Base-by-base conservation (phyloP, 2,329 filamentous ascomycete species). In the Pyricularia grisea region DNA sequence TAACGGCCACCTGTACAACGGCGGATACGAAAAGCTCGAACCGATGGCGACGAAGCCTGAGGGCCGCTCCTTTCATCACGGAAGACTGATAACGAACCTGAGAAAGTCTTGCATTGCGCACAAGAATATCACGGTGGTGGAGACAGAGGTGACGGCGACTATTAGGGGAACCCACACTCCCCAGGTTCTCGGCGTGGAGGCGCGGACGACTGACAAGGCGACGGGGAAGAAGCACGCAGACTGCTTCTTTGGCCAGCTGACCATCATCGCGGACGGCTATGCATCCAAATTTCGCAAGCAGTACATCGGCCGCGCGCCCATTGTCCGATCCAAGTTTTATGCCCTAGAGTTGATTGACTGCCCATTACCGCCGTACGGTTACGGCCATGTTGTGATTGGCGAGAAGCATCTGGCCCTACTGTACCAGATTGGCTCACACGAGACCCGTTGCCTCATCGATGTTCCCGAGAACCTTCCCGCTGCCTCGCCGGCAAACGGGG, bases 341-440 rank as follows among this genome's bases (percentile, higher is more conserved):
- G 95, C 90, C 12, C 86, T 99, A 42, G 94, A 99, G 78, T 86
- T 99, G 72, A 92, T 95, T 76, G 94, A 98, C 78, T 92, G 92
- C 69, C 85, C 89, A 28, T 86, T 98, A 11, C 92, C 93, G 2
- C 83, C 86, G 68, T 87, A 89, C 1, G 83, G 88, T 71, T 92
- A 92, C 77, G 95, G 94, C 25, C 93, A 97, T 79, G 94, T 99
- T 72, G 84, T 97, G 68, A 91, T 99, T 71, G 90, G 90, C 74
- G 87, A 92, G 72, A 86, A 87, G 65, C 83, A 78, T 71, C 94
- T 95, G 0, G 88, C 97, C 42, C 88, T 99, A 28, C 87, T 99
- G 70, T 99, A 99, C 83, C 95, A 98, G 81, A 99, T 99, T 77
- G 94, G 95, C 76, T 91, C 92, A 4, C 94, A 91, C 80, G 95